Base-by-base conservation (phyloP, 352 stramenopile species). In the Phytopythium litorale region DNA sequence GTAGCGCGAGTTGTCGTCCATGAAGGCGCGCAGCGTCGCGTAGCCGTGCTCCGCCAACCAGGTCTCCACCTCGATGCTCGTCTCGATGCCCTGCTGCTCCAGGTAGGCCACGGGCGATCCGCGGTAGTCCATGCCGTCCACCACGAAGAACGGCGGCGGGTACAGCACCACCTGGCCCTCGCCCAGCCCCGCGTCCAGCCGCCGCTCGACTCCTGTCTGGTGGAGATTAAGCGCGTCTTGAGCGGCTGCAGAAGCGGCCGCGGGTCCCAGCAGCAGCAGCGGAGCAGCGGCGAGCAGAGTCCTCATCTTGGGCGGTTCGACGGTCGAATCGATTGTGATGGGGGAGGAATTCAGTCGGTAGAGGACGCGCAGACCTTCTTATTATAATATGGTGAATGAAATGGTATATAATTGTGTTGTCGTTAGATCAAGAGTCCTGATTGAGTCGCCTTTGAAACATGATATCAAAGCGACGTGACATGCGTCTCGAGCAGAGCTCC, bases 1-100 rank as follows among this genome's bases (percentile, higher is more conserved):
- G 69, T 87, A 87, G 25, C 80, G 62, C 53, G 58, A 73, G 52
- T 82, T 64, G 56, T 84, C 78, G 60, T 87, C 78, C 73, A 87
- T 65, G 63, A 87, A 76, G 48, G 73, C 71, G 23, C 78, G 75
- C 55, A 87, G 56, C 13, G 65, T 78, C 30, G 53, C 52, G 65
- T 87, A 87, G 49, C 68, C 69, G 21, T 82, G 67, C 37, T 69
- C 25, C 8, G 67, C 56, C 64, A 79, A 71, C 64, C 63, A 87
- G 55, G 54, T 70, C 30, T 80, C 66, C 11, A 68, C 66, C 33
- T 87, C 77, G 38, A 75, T 69, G 58, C 64, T 79, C 49, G 75
- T 84, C 62, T 77, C 71, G 25, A 83, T 48, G 28, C 75, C 73
- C 49, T 84, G 75, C 48, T 83, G 68, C 63, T 87, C 70, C 40